A percentile compares a stretch with the other conserved stretches of the same genome.
These are phyloP conservation scores for Crotalaria pallida DNA, from an alignment of 306 rosid genomes.

Conservation along the genomic window DNA sequence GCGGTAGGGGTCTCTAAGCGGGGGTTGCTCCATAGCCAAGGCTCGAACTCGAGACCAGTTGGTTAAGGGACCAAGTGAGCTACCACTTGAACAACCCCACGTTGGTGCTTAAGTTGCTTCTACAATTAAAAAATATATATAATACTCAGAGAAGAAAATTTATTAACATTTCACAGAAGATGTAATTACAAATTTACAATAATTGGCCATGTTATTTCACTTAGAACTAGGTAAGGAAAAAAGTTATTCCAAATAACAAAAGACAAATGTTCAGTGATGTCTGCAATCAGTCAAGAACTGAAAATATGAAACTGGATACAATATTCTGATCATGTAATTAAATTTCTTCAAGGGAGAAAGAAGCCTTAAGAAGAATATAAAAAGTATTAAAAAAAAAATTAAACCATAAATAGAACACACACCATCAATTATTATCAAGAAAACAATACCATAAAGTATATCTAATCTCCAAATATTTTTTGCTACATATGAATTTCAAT, in stretches of 20 bases:
- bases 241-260: neutral
- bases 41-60: too few species aligned
- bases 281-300: neutral
- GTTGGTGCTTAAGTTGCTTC: neutral
- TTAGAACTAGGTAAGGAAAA: neutral
- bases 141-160: neutral
- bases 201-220: too few species aligned
- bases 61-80: too few species aligned
- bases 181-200: neutral
- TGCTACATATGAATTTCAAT: neutral
- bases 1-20: too few species aligned
- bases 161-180: neutral
- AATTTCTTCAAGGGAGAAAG: neutral
- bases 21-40: too few species aligned
- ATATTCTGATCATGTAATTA: neutral
- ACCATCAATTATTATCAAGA: neutral
- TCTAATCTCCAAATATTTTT: neutral
- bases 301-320: neutral
- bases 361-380: neutral
- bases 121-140: neutral
- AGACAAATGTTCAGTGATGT: neutral
- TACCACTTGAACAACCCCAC: too few species aligned
- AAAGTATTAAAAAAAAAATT: neutral
- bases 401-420: neutral
- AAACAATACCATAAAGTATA: neutral